Evolutionary conservation across 306 rosid species (phyloP), one percentile per base, ranked within the genome.

Genomic region (Pyrus communis): DNA sequence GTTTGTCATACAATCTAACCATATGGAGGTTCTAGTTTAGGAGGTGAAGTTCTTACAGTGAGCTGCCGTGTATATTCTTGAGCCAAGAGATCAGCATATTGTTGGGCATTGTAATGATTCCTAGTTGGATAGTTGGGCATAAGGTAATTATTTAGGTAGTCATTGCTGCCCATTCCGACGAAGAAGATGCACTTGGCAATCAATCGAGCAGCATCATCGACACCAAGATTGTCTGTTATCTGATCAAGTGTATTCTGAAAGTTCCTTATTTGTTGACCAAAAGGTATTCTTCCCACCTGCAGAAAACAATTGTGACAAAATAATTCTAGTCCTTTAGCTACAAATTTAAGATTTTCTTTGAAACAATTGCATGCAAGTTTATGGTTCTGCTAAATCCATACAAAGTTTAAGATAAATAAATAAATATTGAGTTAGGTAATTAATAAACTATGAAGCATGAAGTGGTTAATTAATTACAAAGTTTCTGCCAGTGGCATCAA

Each of bases 161-260:
- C 98, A 77, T 95, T 95, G 90, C 96, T 90, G 11, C 98, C 98
- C 96, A 95, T 92, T 82, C 96, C 97, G 30, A 95, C 88, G 70
- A 90, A 95, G 86, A 92, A 92, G 15, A 94, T 75, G 80, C 93
- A 88, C 25, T 69, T 75, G 35, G 84, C 85, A 59, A 89, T 86
- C 1, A 75, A 81, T 45, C 70, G 58, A 2, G 87, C 89, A 84
- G 87, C 73, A 25, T 84, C 61, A 10, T 73, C 91, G 15, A 90
- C 91, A 35, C 96, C 96, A 55, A 92, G 78, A 72, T 76, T 85
- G 9, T 65, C 83, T 7, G 78, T 85, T 7, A 95, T 74, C 73
- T 90, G 89, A 85, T 86, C 87, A 59, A 92, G 76, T 35, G 97
- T 95, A 74, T 14, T 85, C 92, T 92, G 86, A 72, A 95, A 95